phyloP scores from a whole-genome alignment of 768 basidiomycete species.

The Lactarius hatsudake region DNA sequence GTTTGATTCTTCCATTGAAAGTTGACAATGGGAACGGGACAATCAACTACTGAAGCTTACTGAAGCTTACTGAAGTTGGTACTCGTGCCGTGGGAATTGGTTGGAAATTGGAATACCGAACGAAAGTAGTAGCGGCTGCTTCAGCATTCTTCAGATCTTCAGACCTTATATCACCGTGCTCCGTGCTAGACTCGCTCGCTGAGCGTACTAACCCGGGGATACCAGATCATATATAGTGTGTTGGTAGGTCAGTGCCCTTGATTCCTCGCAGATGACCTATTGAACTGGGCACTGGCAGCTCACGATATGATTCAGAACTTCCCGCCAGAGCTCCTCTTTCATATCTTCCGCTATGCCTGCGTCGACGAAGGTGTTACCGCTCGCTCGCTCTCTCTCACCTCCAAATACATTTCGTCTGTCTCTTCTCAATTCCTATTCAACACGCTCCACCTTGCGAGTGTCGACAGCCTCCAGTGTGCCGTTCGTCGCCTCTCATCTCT shows the following conservation, averaged over 20 bases:
- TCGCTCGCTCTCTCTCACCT: slow-evolving; percentile 19
- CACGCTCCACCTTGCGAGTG: slow-evolving; percentile 7
- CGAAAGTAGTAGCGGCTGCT: too few species aligned
- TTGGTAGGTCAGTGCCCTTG: not conserved
- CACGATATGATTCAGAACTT: slow-evolving; percentile 12
- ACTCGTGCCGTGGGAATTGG: not conserved
- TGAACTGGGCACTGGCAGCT: not conserved
- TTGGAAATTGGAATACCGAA: not conserved
- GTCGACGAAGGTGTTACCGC: slow-evolving; percentile 18
- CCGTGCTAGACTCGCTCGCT: not conserved
- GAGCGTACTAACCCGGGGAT: not conserved
- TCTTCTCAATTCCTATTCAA: slow-evolving; percentile 20
- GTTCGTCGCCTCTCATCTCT: slow-evolving; percentile 11
- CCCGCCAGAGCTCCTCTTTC: slow-evolving; percentile 21
- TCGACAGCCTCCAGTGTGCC: slow-evolving; percentile 4
- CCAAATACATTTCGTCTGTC: slow-evolving; percentile 11
- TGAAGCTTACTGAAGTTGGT: too few species aligned
- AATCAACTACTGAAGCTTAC: not conserved
- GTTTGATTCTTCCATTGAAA: not conserved
- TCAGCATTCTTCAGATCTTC: not conserved
- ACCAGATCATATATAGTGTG: not conserved
- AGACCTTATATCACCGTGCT: not conserved
- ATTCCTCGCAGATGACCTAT: not conserved
- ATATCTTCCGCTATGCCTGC: slow-evolving; percentile 22
- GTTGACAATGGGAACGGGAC: not conserved